Evolutionary conservation across 495 filamentous ascomycete genomes (phyloP).

Genomic region (Evernia prunastri): DNA sequence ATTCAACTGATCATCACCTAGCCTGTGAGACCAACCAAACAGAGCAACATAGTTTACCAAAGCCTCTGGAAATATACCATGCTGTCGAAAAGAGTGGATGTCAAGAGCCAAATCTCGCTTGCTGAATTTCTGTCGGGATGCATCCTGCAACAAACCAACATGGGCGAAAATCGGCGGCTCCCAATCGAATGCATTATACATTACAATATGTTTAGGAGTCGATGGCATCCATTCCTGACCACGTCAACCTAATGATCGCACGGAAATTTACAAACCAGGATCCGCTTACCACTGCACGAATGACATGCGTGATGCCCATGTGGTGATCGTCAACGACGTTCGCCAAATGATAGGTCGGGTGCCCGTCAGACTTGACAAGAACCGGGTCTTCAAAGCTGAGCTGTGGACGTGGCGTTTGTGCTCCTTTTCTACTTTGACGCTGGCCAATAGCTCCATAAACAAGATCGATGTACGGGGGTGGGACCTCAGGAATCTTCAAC

Average conservation of each 20-base stretch:
- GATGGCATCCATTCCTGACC: constrained; percentile 80
- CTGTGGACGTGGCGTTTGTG: constrained; percentile 16
- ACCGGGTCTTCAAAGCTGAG: constrained; percentile 69
- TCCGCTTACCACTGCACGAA: constrained; percentile 68
- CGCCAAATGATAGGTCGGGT: constrained; percentile 92
- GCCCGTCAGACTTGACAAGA: constrained; percentile 81
- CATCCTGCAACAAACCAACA: constrained; percentile 76
- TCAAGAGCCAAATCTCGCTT: constrained; percentile 62
- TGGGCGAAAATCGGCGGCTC: constrained; percentile 76
- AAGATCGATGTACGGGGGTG: constrained; percentile 62
- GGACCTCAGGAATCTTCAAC: constrained; percentile 54
- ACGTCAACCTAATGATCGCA: constrained; percentile 8
- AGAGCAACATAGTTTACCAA: constrained; percentile 80
- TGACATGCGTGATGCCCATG: constrained; percentile 94
- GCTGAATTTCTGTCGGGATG: constrained; percentile 74
- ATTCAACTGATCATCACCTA: constrained; percentile 60
- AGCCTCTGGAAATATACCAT: constrained; percentile 63
- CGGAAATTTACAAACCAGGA: neutral
- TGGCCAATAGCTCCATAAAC: constrained; percentile 56
- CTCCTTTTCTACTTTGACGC: constrained; percentile 43
- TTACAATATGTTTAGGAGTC: constrained; percentile 77
- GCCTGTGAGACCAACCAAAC: constrained; percentile 74
- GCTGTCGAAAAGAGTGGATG: constrained; percentile 63
- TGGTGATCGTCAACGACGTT: constrained; percentile 93
- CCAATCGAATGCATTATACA: constrained; percentile 91